These are phyloP conservation scores for Volvox africanus DNA, from an alignment of 139 green algal genomes.

Conservation along the genomic window DNA sequence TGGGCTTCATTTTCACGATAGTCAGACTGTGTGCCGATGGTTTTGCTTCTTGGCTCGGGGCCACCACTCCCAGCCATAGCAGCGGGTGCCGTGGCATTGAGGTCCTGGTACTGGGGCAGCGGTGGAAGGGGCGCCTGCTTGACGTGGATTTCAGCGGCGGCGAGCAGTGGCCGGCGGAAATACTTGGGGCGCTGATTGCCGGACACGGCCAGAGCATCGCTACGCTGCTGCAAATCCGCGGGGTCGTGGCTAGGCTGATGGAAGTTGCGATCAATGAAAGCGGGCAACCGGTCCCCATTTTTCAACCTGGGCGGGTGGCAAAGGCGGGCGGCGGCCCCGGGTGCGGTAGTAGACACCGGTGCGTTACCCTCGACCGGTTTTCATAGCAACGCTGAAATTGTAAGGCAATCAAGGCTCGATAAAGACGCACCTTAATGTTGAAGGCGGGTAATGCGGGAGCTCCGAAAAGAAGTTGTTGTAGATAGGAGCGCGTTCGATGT, in stretches of 20 bases:
- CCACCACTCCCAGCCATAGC: not conserved
- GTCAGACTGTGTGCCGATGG: slow-evolving; percentile 81
- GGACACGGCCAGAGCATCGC: slow-evolving; percentile 48
- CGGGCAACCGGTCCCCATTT: slow-evolving; percentile 71
- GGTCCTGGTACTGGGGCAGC: slow-evolving; percentile 18
- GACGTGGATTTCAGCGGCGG: slow-evolving; percentile 51
- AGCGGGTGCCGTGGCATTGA: slow-evolving; percentile 17
- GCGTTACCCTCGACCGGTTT: not conserved
- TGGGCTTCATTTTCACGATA: slow-evolving; percentile 86
- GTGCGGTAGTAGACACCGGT: too few species aligned
- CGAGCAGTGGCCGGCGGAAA: slow-evolving; percentile 61
- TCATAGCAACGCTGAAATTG: too few species aligned
- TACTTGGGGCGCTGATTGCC: slow-evolving; percentile 71
- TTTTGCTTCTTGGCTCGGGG: slow-evolving; percentile 48
- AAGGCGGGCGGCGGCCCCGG: too few species aligned
- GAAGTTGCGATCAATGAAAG: slow-evolving; percentile 73
- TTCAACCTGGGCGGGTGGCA: slow-evolving; percentile 63
- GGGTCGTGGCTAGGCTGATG: slow-evolving; percentile 9
- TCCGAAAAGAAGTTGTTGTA: slow-evolving; percentile 80
- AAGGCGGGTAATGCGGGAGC: slow-evolving; percentile 69
- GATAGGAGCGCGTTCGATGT: slow-evolving; percentile 67
- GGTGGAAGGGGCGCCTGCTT: slow-evolving; percentile 30
- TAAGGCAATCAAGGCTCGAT: too few species aligned
- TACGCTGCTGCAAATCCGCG: slow-evolving; percentile 29
- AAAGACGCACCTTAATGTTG: slow-evolving; percentile 55